Base-by-base conservation (phyloP, 768 basidiomycete species). In the Hericium rajendrae region DNA sequence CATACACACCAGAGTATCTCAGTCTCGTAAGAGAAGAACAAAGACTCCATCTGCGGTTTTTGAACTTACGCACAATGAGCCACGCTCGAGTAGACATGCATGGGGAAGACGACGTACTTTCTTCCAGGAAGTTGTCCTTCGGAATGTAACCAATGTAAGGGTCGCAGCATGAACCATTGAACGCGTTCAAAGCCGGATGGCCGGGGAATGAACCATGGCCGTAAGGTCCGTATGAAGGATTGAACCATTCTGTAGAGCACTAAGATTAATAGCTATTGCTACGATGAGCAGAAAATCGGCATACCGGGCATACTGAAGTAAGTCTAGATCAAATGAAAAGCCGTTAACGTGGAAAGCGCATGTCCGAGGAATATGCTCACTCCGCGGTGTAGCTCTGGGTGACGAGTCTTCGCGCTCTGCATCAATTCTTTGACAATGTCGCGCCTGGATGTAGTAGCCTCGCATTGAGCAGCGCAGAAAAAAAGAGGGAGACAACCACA, bases 131-230 rank as follows among this genome's bases (percentile, higher is more conserved):
- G 61, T 83, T 79, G 0, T 67, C 63, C 28, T 81, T 80, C n/a
- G 74, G 59, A 9, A 79, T 57, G 38, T 71, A 69, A 9, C 82
- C 83, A 0, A 77, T 80, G 58, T 81, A 83, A 8, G 81, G 77
- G 58, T 84, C 83, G 46, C 16, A 79, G 51, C 53, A 60, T 8
- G 41, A 48, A n/a, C 59, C 59, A n/a, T 74, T 64, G 18, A 71
- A 74, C 4, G 61, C 48, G 51, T 81, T 74, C 64, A 74, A 82
- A 0, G 79, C 70, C 55, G 81, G 70, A 4, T 76, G 76, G 22
- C 82, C 82, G 0, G 82, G 83, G 75, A 75, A 82, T n/a, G 10
- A 2, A 2, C 63, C 68, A 46, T 76, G 80, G 2, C 83, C 82
- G 54, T 82, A 81, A 48, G 67, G 67, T 6, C 72, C 76, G 52